Base-by-base conservation (phyloP, 148 eudicot genomes). In the Amaranthus cruentus region DNA sequence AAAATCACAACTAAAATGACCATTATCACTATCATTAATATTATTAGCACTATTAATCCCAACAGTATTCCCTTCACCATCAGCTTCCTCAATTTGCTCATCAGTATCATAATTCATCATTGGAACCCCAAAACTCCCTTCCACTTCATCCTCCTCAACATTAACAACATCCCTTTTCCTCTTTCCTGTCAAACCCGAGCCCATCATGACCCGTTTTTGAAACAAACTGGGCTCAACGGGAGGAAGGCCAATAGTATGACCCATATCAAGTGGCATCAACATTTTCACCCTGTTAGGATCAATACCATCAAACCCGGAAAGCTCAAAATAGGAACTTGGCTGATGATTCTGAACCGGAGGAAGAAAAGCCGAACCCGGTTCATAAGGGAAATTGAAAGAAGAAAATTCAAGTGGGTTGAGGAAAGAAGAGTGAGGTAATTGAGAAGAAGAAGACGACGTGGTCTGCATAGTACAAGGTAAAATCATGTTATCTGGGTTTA, bases 51-150 rank as follows among this genome's bases (percentile, higher is more conserved):
- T n/a, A 43, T 50, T 66, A 28, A 3, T 60, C 6, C 2, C 8
- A 47, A 6, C 5, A 66, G 8, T 49, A 48, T 48, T 49, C 4
- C 3, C 11, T 14, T 55, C 13, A 7, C 61, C 51, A n/a, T 42
- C 28, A 11, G 13, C 44, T 43, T 64, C 60, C 64, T 74, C 73
- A 76, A 54, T 62, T 28, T 74, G 18, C 47, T 83, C 87, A 73
- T 88, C 89, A 4, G 87, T 84, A 78, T 86, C 86, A 68, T 82
- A 82, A 75, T 81, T 81, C 48, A 78, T 69, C 64, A 69, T 79
- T n/a, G 77, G 77, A 47, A 77, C 72, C 67, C 79, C 86, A 66
- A 77, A 64, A 44, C 83, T 81, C 57, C 58, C 83, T 28, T 81
- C 87, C 9, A 68, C 62, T 10, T 80, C 86, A 75, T 71, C 82